phyloP scores from a whole-genome alignment of 1,139 yeast species.

The Saccharomycopsis crataegensis region DNA sequence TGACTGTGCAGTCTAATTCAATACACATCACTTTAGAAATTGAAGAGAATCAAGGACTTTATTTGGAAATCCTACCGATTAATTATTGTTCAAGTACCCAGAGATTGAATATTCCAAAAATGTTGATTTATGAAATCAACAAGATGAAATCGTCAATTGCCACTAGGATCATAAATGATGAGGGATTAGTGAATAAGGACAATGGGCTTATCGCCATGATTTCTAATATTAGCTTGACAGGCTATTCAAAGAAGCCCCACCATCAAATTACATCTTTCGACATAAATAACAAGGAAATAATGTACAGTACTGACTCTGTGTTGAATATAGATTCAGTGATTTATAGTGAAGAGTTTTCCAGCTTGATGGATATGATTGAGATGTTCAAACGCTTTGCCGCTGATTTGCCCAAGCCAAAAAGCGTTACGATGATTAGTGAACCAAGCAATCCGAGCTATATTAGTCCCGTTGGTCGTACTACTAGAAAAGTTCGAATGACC shows the following conservation, averaged over 20 bases:
- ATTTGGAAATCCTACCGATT: constrained; percentile 8
- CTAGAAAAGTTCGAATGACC: constrained; percentile 10
- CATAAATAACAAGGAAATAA: constrained; percentile 6
- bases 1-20: constrained; percentile 11
- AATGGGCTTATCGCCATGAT: background rate
- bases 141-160: background rate
- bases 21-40: background rate
- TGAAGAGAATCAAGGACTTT: background rate
- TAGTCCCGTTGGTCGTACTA: background rate
- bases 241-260: background rate
- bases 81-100: constrained; percentile 2
- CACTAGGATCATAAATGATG: background rate
- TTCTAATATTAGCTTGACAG: background rate
- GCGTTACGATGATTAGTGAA: background rate
- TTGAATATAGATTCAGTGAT: background rate
- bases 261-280: constrained; percentile 9
- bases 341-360: background rate
- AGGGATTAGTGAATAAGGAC: no score
- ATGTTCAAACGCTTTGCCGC: background rate
- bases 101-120: constrained; percentile 2
- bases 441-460: background rate
- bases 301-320: background rate
- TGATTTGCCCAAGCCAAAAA: background rate
- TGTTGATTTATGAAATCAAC: background rate
- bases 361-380: background rate